phyloP scores from a whole-genome alignment of 2,329 filamentous ascomycete species.

The Fusarium oxysporum region DNA sequence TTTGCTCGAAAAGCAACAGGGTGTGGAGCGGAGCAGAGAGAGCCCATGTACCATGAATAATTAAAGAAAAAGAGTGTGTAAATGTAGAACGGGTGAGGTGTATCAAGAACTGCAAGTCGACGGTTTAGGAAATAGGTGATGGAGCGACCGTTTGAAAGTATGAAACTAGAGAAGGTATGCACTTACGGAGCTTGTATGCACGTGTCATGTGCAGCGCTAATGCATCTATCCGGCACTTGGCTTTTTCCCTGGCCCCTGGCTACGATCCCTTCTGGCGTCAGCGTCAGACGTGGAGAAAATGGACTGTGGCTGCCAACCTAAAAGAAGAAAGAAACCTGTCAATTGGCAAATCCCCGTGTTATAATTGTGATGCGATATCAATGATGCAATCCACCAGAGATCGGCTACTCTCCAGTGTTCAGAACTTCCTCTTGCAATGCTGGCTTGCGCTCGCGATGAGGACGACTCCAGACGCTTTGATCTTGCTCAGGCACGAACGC shows the following conservation, averaged over 20 bases:
- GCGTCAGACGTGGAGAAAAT: slow-evolving; percentile 17
- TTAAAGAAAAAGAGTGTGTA: not conserved
- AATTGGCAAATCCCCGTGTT: not conserved
- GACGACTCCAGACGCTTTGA: slow-evolving; percentile 20
- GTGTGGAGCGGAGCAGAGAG: slow-evolving; percentile 21
- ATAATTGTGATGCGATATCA: slow-evolving; percentile 7
- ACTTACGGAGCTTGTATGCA: slow-evolving; percentile 2
- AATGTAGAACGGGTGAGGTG: slow-evolving; percentile 41
- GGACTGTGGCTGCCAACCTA: not conserved
- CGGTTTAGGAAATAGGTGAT: slow-evolving; percentile 42
- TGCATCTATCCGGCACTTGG: slow-evolving; percentile 36
- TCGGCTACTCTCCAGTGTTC: not conserved
- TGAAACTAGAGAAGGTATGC: slow-evolving; percentile 29
- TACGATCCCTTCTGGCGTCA: slow-evolving; percentile 26
- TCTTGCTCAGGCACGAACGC: slow-evolving; percentile 24
- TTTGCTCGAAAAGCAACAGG: slow-evolving; percentile 30
- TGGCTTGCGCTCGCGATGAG: not conserved
- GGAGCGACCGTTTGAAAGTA: slow-evolving; percentile 36
- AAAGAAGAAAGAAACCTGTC: not conserved
- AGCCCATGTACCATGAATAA: not conserved
- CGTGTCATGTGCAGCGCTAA: slow-evolving; percentile 28
- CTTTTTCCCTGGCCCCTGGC: slow-evolving; percentile 9
- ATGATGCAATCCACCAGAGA: slow-evolving; percentile 20
- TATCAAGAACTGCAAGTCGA: slow-evolving; percentile 40
- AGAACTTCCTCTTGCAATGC: slow-evolving; percentile 1